Conservation (phyloP, 345 rosid species). For the Camelina hispida region DNA sequence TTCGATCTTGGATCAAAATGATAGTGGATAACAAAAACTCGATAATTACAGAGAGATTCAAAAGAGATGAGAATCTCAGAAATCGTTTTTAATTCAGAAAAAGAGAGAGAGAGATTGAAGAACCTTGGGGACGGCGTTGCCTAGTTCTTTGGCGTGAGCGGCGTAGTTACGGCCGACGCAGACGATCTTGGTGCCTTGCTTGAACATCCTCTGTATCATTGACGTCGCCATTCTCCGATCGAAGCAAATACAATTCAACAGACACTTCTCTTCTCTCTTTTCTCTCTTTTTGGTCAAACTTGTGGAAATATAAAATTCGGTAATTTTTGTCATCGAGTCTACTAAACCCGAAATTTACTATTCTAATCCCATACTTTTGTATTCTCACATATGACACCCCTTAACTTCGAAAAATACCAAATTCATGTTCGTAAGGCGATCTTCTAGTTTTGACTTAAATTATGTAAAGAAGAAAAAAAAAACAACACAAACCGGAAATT, state of each 20-base stretch:
- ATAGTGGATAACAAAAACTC: neutral
- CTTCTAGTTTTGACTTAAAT: neutral
- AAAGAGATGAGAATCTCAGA: neutral
- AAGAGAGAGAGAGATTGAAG: neutral
- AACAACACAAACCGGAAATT: slow-evolving; percentile 4
- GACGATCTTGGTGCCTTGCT: slow-evolving; percentile 83
- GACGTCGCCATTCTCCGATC: slow-evolving; percentile 48
- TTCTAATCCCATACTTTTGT: neutral
- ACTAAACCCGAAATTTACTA: neutral
- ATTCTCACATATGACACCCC: neutral
- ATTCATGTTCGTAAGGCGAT: too few relatives aligned
- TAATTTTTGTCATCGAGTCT: neutral
- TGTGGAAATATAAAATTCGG: neutral
- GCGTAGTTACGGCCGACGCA: slow-evolving; percentile 98
- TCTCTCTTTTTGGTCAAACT: neutral
- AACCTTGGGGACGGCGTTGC: slow-evolving; percentile 98
- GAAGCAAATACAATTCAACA: neutral
- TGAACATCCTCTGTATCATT: slow-evolving; percentile 62
- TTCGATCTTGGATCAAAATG: neutral
- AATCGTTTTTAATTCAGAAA: neutral
- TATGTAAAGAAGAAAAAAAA: neutral
- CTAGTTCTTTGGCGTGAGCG: slow-evolving; percentile 96
- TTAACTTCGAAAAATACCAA: neutral
- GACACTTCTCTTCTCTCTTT: neutral
- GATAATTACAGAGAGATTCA: too few relatives aligned